Conservation (phyloP, 306 rosid genomes). For the Gillenia trifoliata region DNA sequence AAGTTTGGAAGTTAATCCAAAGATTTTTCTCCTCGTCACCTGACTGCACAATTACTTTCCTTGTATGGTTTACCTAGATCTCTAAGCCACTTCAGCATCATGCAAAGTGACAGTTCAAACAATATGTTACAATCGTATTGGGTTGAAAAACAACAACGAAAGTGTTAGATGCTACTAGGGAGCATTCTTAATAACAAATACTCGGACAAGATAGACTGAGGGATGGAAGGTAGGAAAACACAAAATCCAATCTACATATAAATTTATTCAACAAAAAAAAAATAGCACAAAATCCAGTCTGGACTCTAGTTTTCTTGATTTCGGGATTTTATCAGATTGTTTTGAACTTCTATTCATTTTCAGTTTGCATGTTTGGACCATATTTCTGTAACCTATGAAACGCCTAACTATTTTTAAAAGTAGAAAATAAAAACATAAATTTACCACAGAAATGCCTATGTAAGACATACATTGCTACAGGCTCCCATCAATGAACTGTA, state of each 20-base stretch:
- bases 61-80: constrained; percentile 4
- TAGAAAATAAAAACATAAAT: background rate
- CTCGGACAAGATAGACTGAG: too few relatives aligned
- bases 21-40: constrained; percentile 1
- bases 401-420: background rate
- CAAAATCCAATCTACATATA: background rate
- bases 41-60: background rate
- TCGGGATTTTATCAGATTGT: background rate
- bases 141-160: background rate
- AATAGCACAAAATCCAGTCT: background rate
- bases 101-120: background rate
- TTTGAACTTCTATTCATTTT: constrained; percentile 14
- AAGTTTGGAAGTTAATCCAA: background rate
- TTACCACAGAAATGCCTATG: constrained; percentile 8
- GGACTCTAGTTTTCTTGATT: background rate
- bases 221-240: background rate
- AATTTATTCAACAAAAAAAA: too few relatives aligned
- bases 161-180: background rate
- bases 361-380: background rate
- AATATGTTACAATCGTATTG: background rate
- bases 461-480: constrained; percentile 82
- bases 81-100: background rate
- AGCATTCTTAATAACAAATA: background rate
- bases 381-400: background rate
- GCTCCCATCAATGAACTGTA: constrained; percentile 99